Base-by-base conservation (phyloP, 441 rosid genomes). In the Adansonia madagascariensis region DNA sequence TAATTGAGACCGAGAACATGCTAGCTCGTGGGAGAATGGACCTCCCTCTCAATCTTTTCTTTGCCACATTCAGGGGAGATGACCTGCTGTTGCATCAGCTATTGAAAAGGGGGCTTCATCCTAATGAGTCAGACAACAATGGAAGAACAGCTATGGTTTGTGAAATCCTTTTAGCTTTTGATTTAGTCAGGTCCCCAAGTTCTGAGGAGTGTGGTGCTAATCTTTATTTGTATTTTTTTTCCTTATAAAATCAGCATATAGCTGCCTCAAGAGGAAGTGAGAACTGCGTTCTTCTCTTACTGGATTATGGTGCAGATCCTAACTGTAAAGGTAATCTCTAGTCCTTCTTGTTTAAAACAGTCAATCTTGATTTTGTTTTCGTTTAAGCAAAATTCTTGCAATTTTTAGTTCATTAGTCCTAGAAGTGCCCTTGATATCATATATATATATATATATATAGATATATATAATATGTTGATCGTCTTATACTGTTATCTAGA, bases 1-100 rank as follows among this genome's bases (percentile, higher is more conserved):
- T 92, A 80, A 53, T 76, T 24, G 93, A 92, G 60, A 90, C 90
- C 1, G 96, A 93, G 84, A 90, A 82, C 79, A 87, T 92, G 90
- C 78, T 95, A 79, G 89, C 93, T 84, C 90, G 82, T 18, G 98
- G 96, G 11, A 86, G 92, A 86, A 86, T 86, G 94, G 96, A 92
- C 61, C 65, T 93, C 71, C 96, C 97, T 80, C 92, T 93, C 49
- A 86, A 90, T 81, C 82, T 91, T 43, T 90, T 88, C 83, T 91
- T 92, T 79, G 95, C 99, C 8, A 89, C 98, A 31, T 80, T 79
- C 71, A 87, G 97, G 87, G 96, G 91, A 59, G 97, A 93, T 64
- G 98, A 91, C 75, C 82, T 89, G 9, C 81, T 95, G 82, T 76
- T 95, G 85, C 92, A 86, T 39, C 95, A 90, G 77, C 78, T 95